Conservation (phyloP, 306 rosid genomes). For the Pyrus bretschneideri region DNA sequence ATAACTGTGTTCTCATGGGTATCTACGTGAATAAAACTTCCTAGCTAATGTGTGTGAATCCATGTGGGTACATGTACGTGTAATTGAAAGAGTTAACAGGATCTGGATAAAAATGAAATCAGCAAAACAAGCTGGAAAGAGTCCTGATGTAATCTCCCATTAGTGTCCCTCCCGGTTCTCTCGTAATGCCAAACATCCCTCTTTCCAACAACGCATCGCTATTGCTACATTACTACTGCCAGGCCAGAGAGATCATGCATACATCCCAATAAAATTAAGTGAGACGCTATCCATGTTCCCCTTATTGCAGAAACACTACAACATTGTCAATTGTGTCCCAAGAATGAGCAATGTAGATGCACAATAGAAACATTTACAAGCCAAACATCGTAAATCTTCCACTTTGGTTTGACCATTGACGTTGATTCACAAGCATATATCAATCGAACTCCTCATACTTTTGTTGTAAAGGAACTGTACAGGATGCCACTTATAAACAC, state of each 20-base stretch:
- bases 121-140: not conserved
- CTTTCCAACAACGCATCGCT: not conserved
- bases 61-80: not conserved
- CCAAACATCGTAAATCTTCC: not conserved
- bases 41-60: too few relatives aligned
- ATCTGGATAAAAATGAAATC: too few relatives aligned
- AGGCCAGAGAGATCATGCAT: not conserved
- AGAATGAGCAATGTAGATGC: not conserved
- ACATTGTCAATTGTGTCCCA: not conserved
- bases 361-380: not conserved
- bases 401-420: not conserved
- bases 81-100: not conserved
- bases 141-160: not conserved
- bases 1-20: not conserved
- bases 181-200: not conserved
- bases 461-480: too few relatives aligned
- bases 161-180: not conserved
- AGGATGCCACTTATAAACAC: too few relatives aligned
- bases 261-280: not conserved
- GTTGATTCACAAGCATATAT: not conserved
- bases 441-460: too few relatives aligned
- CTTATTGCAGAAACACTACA: too few relatives aligned
- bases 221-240: not conserved
- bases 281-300: not conserved
- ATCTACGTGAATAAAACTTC: too few relatives aligned